Percentiles rank a stretch among this genome's conserved stretches.
Conservation (phyloP, 176 grass and related monocot species). For the Eleusine indica region DNA sequence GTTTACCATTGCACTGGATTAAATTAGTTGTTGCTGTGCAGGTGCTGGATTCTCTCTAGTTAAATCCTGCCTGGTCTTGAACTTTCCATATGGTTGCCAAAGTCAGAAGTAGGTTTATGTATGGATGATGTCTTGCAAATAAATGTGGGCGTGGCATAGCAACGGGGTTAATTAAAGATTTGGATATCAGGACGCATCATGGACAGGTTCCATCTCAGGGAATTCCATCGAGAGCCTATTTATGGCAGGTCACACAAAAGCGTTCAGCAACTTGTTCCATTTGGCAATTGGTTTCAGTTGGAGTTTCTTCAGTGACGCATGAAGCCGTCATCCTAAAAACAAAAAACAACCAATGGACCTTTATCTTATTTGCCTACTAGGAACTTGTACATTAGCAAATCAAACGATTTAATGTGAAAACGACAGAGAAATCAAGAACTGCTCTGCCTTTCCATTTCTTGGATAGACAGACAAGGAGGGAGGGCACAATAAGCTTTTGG, state of each 20-base stretch:
- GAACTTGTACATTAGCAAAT: neutral
- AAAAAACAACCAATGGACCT: neutral
- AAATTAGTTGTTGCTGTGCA: neutral
- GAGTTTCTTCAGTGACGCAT: neutral
- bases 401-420: neutral
- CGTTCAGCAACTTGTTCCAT: neutral
- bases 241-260: too few species aligned
- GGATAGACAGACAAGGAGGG: neutral
- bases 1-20: neutral
- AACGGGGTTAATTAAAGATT: neutral
- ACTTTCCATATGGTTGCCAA: conserved; percentile 28
- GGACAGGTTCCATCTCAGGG: too few species aligned
- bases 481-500: neutral
- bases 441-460: neutral
- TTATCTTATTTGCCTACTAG: neutral
- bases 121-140: conserved; percentile 40
- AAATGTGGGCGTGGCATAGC: neutral
- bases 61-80: neutral
- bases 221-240: too few species aligned
- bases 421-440: neutral
- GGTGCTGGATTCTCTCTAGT: conserved; percentile 17
- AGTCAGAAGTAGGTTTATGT: conserved; percentile 33
- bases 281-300: neutral
- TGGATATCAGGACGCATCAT: neutral
- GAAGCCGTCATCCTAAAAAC: too few species aligned